Evolutionary conservation across 805 yeast species (phyloP).

Genomic region (Saccharomyces eubayanus): DNA sequence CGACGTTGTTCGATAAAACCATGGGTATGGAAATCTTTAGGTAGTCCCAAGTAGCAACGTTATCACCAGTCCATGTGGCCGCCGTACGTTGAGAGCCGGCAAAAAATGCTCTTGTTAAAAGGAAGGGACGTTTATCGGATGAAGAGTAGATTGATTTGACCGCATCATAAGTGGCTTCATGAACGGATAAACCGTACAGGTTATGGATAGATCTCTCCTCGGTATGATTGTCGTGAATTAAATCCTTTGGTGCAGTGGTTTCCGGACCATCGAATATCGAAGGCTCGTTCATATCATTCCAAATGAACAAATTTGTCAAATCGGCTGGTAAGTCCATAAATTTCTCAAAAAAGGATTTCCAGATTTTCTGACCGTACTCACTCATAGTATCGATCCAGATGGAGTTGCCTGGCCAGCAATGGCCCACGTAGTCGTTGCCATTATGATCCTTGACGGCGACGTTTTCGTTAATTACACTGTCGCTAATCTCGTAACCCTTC

Average conservation of each 20-base stretch:
- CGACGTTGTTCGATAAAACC: constrained; percentile 72
- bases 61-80: constrained; percentile 98
- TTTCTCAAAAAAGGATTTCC: constrained; percentile 48
- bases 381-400: constrained; percentile 85
- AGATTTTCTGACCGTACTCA: constrained; percentile 49
- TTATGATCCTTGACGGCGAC: constrained; percentile 41
- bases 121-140: constrained; percentile 62
- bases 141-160: constrained; percentile 42
- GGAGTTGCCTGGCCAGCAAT: constrained; percentile 97
- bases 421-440: constrained; percentile 60
- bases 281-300: constrained; percentile 99
- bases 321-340: constrained; percentile 33
- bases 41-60: constrained; percentile 87
- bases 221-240: constrained; percentile 66
- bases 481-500: constrained; percentile 56
- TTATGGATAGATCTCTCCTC: constrained; percentile 93
- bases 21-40: constrained; percentile 75
- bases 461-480: constrained; percentile 35
- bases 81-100: constrained; percentile 88
- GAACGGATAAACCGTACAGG: constrained; percentile 68
- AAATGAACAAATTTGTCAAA: constrained; percentile 63
- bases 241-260: constrained; percentile 78
- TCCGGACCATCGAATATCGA: constrained; percentile 94
- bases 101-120: constrained; percentile 77
- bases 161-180: constrained; percentile 70